Percentiles rank a stretch among this genome's conserved stretches.
These are phyloP conservation scores for Pseudocercospora crystallina DNA, from an alignment of 2,329 filamentous ascomycete species.

Conservation along the genomic window DNA sequence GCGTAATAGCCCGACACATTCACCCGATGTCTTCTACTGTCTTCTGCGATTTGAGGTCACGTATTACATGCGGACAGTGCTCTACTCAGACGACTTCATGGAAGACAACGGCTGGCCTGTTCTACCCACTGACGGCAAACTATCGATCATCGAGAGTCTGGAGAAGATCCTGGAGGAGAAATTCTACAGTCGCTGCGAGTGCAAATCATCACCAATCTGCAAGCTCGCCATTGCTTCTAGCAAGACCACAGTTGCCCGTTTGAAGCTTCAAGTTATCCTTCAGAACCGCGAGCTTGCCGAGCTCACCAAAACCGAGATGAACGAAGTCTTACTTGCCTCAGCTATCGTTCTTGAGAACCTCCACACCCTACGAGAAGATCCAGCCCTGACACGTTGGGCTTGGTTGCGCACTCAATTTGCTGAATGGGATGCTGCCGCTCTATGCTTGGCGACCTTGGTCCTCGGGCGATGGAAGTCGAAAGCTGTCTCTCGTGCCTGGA, in stretches of 20 bases:
- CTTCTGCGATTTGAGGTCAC: conserved; percentile 24
- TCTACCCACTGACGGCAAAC: conserved; percentile 20
- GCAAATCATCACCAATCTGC: conserved; percentile 11
- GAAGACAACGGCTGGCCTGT: conserved; percentile 21
- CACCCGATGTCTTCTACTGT: conserved; percentile 19
- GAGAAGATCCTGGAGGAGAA: conserved; percentile 22
- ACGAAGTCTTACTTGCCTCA: conserved; percentile 17
- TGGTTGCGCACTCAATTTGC: conserved; percentile 18
- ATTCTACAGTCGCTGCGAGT: conserved; percentile 19
- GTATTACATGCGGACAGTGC: conserved; percentile 23
- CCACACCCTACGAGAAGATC: conserved; percentile 13
- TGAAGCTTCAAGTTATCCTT: conserved; percentile 16
- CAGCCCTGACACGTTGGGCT: conserved; percentile 13
- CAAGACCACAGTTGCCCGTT: conserved; percentile 17
- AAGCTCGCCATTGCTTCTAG: conserved; percentile 18
- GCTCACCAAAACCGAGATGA: conserved; percentile 10
- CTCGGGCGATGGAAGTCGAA: conserved; percentile 11
- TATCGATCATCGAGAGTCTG: conserved; percentile 22
- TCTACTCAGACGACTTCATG: conserved; percentile 23
- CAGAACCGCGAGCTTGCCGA: conserved; percentile 8
- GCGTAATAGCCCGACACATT: conserved; percentile 8
- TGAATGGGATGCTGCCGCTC: conserved; percentile 18
- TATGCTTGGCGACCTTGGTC: conserved; percentile 14
- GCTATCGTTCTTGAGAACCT: conserved; percentile 13
- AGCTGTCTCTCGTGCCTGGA: conserved; percentile 11